phyloP scores from a whole-genome alignment of 495 filamentous ascomycete genomes.

The Penicillium flavigenum region DNA sequence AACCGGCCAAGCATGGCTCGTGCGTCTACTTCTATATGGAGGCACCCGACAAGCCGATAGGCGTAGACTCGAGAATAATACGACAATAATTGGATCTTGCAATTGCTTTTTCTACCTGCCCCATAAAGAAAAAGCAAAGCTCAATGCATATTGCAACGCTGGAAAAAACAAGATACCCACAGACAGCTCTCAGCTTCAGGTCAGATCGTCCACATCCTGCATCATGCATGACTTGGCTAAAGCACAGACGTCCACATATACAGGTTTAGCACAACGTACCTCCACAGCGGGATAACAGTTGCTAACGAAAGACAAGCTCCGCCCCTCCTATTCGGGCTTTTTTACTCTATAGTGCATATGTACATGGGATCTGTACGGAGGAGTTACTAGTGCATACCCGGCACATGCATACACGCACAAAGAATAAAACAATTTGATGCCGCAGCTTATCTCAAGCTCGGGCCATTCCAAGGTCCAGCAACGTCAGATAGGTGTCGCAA shows the following conservation, averaged over 20 bases:
- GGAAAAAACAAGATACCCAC: background rate
- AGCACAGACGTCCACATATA: conserved; percentile 6
- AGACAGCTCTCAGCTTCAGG: conserved; percentile 6
- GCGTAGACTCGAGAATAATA: background rate
- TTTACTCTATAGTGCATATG: background rate
- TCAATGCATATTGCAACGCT: background rate
- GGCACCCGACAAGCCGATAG: conserved; percentile 5
- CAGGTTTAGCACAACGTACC: conserved; percentile 7
- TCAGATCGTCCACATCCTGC: conserved; percentile 11
- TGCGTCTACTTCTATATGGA: conserved; percentile 2
- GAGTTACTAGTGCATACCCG: background rate
- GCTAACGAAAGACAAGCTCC: conserved; percentile 2
- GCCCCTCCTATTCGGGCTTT: background rate
- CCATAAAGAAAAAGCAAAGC: background rate
- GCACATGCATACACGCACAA: background rate
- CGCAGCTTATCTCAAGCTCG: conserved; percentile 14
- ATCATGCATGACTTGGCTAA: conserved; percentile 9
- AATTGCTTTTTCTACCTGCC: background rate
- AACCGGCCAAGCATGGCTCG: conserved; percentile 14
- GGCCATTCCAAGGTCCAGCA: background rate
- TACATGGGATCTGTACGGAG: background rate
- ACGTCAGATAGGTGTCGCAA: background rate
- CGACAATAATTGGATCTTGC: background rate
- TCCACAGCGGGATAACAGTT: background rate
- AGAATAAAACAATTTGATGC: background rate